These are phyloP conservation scores for Diaporthe helianthi DNA, from an alignment of 2,329 filamentous ascomycete genomes.

Conservation along the genomic window DNA sequence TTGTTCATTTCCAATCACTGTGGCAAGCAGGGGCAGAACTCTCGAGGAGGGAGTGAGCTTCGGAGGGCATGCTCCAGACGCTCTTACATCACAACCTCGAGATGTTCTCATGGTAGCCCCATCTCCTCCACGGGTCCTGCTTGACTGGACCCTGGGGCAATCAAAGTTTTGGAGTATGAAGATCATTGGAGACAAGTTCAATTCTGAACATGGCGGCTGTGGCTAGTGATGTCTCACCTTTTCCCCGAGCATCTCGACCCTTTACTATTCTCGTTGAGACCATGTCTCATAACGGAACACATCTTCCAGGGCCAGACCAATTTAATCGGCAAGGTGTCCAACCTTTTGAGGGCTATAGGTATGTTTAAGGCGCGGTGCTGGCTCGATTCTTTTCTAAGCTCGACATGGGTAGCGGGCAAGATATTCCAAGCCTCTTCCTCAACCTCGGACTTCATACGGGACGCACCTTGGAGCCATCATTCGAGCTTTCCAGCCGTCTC, in stretches of 20 bases:
- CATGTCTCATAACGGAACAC: background rate
- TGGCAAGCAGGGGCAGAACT: background rate
- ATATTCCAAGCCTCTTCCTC: background rate
- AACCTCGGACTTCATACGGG: no score
- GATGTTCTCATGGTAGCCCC: background rate
- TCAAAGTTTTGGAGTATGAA: no score
- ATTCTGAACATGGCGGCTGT: background rate
- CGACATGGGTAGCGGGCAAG: background rate
- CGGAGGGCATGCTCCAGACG: background rate
- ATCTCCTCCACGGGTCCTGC: background rate
- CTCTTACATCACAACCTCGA: no score
- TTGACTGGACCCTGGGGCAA: background rate
- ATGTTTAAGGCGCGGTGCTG: background rate
- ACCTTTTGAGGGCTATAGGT: background rate
- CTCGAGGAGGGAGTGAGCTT: background rate
- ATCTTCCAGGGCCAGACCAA: background rate
- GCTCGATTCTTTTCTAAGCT: background rate
- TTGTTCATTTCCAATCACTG: background rate
- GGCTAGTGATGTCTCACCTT: slow-evolving; percentile 4
- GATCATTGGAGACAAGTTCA: background rate
- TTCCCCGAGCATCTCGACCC: slow-evolving; percentile 2
- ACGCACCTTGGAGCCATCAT: no score
- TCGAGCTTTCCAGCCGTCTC: no score
- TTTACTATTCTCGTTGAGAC: slow-evolving; percentile 9
- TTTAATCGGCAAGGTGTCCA: background rate